These are phyloP conservation scores for Trifolium pratense DNA, from an alignment of 306 rosid genomes.

Conservation along the genomic window DNA sequence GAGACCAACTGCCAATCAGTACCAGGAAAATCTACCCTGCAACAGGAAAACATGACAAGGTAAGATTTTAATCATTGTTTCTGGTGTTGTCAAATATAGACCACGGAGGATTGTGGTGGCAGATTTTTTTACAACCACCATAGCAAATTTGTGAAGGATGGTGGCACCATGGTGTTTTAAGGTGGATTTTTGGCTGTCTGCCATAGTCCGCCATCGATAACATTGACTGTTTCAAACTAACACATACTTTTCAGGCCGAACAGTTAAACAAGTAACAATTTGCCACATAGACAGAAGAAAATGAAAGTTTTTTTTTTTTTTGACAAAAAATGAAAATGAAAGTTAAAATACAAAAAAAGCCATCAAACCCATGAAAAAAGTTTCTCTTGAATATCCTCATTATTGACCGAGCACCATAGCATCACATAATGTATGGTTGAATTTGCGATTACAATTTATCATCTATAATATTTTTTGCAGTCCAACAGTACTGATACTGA, in stretches of 20 bases:
- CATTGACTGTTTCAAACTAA: background rate
- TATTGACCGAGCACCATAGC: conserved; percentile 9
- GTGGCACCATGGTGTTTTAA: background rate
- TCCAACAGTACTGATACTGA: conserved; percentile 7
- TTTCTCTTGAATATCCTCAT: conserved; percentile 19
- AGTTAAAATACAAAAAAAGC: background rate
- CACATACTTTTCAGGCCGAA: conserved; percentile 28
- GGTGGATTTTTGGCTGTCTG: background rate
- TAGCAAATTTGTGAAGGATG: background rate
- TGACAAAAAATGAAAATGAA: background rate
- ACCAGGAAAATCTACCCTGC: conserved; percentile 77
- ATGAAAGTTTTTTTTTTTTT: too few relatives aligned
- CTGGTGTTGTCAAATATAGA: background rate
- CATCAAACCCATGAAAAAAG: conserved; percentile 14
- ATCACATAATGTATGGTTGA: conserved; percentile 10
- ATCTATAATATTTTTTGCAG: conserved; percentile 2
- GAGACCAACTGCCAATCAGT: conserved; percentile 92
- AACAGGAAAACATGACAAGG: conserved; percentile 33
- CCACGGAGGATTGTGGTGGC: background rate
- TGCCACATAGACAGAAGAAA: conserved; percentile 2
- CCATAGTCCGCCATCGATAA: background rate
- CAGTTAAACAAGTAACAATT: conserved; percentile 20
- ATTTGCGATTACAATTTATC: conserved; percentile 3
- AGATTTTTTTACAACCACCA: background rate
- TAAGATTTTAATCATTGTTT: conserved; percentile 5